These are phyloP conservation scores for Aureobasidium sp. DNA, from an alignment of 2,329 filamentous ascomycete genomes.

Conservation along the genomic window DNA sequence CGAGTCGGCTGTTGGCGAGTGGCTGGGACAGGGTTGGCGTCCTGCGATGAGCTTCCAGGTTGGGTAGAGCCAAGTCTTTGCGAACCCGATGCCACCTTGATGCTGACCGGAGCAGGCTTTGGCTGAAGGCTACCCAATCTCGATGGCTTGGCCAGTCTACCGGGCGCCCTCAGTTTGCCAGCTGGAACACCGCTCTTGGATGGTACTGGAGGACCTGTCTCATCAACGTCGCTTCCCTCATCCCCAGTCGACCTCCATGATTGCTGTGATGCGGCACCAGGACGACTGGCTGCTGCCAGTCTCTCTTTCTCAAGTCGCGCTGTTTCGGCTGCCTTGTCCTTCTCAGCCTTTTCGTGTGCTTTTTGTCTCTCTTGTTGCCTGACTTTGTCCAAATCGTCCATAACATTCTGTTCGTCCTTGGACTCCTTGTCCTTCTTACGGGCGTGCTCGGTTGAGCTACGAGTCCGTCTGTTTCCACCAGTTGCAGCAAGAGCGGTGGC, in stretches of 20 bases:
- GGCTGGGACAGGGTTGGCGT: constrained; percentile 8
- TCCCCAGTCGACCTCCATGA: constrained; percentile 24
- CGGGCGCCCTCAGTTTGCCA: constrained; percentile 29
- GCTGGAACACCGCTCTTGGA: constrained; percentile 39
- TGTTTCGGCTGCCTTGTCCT: constrained; percentile 31
- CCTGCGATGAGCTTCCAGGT: constrained; percentile 21
- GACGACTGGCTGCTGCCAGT: constrained; percentile 16
- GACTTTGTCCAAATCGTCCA: constrained; percentile 57
- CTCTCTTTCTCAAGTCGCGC: constrained; percentile 29
- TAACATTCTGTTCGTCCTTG: constrained; percentile 53
- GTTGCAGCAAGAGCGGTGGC: background rate
- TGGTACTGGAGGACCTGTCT: constrained; percentile 54
- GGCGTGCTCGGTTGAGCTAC: constrained; percentile 52
- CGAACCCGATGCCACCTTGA: constrained; percentile 49
- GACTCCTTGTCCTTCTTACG: constrained; percentile 53
- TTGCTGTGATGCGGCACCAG: constrained; percentile 12
- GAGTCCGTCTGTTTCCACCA: constrained; percentile 39
- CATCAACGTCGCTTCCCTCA: constrained; percentile 37
- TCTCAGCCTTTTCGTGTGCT: constrained; percentile 46
- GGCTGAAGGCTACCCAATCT: constrained; percentile 44
- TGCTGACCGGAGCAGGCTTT: constrained; percentile 63
- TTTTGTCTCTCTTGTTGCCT: constrained; percentile 64
- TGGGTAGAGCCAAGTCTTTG: constrained; percentile 22
- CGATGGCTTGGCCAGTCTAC: constrained; percentile 29
- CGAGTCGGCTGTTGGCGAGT: constrained; percentile 10